Percentiles rank a stretch among this genome's conserved stretches.
phyloP scores from a whole-genome alignment of 495 filamentous ascomycete genomes.

The Talaromyces trachyspermus region DNA sequence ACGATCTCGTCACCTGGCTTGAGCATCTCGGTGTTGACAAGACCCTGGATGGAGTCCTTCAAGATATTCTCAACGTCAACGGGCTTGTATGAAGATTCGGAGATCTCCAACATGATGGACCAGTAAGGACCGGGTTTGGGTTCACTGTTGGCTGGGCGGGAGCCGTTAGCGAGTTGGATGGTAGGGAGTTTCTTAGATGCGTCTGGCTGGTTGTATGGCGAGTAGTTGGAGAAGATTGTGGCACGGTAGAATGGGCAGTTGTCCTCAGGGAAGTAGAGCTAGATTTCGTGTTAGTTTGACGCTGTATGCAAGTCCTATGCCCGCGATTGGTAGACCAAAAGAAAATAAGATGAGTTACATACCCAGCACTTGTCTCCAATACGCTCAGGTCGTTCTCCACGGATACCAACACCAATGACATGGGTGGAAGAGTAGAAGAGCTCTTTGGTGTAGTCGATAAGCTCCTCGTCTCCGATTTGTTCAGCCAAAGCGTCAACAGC shows the following conservation, averaged over 20 bases:
- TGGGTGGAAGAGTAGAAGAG: slow-evolving; percentile 97
- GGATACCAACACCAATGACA: slow-evolving; percentile 92
- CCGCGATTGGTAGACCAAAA: slow-evolving; percentile 1
- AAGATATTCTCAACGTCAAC: slow-evolving; percentile 78
- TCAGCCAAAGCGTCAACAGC: slow-evolving; percentile 84
- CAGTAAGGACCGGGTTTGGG: slow-evolving; percentile 89
- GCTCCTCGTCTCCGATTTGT: slow-evolving; percentile 77
- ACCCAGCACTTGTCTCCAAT: slow-evolving; percentile 99
- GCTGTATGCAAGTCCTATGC: no score
- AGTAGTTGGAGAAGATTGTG: slow-evolving; percentile 99
- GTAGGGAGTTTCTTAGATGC: slow-evolving; percentile 79
- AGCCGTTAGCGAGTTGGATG: slow-evolving; percentile 75
- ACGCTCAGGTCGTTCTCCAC: slow-evolving; percentile 83
- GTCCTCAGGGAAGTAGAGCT: slow-evolving; percentile 99
- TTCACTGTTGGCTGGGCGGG: slow-evolving; percentile 59
- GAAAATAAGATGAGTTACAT: slow-evolving; percentile 19
- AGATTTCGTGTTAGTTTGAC: not conserved
- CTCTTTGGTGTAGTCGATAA: slow-evolving; percentile 75
- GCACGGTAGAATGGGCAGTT: slow-evolving; percentile 99
- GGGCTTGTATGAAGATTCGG: slow-evolving; percentile 91
- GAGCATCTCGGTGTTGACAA: slow-evolving; percentile 96
- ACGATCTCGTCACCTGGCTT: slow-evolving; percentile 87
- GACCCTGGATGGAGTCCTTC: slow-evolving; percentile 85
- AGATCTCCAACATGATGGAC: slow-evolving; percentile 99
- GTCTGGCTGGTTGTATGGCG: slow-evolving; percentile 91